Conservation (phyloP, 257 asterid species). For the Coffea eugenioides region DNA sequence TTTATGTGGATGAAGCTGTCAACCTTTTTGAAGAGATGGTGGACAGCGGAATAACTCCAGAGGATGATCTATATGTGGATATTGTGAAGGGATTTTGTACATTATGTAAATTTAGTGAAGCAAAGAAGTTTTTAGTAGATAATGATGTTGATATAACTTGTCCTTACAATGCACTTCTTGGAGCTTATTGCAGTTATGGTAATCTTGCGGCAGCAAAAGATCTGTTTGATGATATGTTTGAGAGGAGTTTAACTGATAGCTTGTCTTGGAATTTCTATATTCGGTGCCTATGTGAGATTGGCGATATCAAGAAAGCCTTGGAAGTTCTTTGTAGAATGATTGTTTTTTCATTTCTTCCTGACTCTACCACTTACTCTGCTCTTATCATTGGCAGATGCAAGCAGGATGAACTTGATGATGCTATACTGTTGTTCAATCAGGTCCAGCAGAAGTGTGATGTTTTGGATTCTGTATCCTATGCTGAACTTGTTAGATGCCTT, state of each 20-base stretch:
- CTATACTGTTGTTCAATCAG: constrained; percentile 43
- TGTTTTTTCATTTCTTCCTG: constrained; percentile 41
- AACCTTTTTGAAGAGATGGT: constrained; percentile 55
- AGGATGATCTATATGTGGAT: constrained; percentile 36
- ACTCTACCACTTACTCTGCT: constrained; percentile 62
- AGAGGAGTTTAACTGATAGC: constrained; percentile 36
- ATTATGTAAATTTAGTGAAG: constrained; percentile 45
- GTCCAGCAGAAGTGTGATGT: constrained; percentile 42
- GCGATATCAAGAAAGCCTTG: constrained; percentile 42
- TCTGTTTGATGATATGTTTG: constrained; percentile 51
- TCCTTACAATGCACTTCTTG: constrained; percentile 60
- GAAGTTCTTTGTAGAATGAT: constrained; percentile 69
- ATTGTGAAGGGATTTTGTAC: constrained; percentile 52
- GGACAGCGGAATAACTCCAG: constrained; percentile 40
- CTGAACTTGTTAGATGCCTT: constrained; percentile 53
- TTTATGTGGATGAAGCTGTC: constrained; percentile 61
- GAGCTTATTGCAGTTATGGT: constrained; percentile 43
- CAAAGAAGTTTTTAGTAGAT: constrained; percentile 49
- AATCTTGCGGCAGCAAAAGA: constrained; percentile 36
- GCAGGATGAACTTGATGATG: constrained; percentile 38
- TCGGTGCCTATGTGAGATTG: constrained; percentile 46
- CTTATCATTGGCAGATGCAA: constrained; percentile 61
- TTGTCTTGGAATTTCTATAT: constrained; percentile 70
- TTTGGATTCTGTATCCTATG: constrained; percentile 56
- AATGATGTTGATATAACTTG: constrained; percentile 30